Conservation (phyloP, 352 stramenopile species). For the Phytopythium boreale region DNA sequence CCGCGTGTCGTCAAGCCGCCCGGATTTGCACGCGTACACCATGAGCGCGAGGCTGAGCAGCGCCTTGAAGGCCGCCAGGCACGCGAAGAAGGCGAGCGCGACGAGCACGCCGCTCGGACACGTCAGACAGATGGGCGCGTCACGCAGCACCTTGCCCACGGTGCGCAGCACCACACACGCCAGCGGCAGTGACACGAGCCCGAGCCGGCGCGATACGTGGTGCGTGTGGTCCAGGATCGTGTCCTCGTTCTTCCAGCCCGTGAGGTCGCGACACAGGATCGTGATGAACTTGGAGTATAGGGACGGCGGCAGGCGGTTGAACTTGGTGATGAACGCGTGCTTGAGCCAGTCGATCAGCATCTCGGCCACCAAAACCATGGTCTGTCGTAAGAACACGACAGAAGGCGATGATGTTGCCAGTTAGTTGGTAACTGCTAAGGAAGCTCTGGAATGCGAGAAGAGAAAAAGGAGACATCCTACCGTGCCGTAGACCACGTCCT, state of each 20-base stretch:
- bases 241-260: conserved; percentile 90
- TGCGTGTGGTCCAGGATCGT: conserved; percentile 94
- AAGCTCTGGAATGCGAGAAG: neutral
- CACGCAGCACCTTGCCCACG: conserved; percentile 58
- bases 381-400: conserved; percentile 16
- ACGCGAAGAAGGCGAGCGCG: conserved; percentile 63
- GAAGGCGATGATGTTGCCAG: neutral
- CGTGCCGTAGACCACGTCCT: conserved; percentile 72
- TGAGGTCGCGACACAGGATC: conserved; percentile 93
- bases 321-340: conserved; percentile 99
- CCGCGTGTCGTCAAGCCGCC: conserved; percentile 60
- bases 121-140: conserved; percentile 34
- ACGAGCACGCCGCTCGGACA: conserved; percentile 44
- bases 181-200: conserved; percentile 92
- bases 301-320: conserved; percentile 94
- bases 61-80: conserved; percentile 75
- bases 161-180: conserved; percentile 92
- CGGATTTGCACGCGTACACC: conserved; percentile 70
- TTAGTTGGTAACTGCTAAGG: neutral
- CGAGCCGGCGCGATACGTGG: conserved; percentile 91
- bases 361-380: conserved; percentile 91
- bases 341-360: conserved; percentile 98
- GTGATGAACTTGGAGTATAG: conserved; percentile 96
- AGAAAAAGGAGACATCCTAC: conserved; percentile 24
- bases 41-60: conserved; percentile 73